phyloP scores from a whole-genome alignment of 306 rosid genomes.

The Prunus armeniaca region DNA sequence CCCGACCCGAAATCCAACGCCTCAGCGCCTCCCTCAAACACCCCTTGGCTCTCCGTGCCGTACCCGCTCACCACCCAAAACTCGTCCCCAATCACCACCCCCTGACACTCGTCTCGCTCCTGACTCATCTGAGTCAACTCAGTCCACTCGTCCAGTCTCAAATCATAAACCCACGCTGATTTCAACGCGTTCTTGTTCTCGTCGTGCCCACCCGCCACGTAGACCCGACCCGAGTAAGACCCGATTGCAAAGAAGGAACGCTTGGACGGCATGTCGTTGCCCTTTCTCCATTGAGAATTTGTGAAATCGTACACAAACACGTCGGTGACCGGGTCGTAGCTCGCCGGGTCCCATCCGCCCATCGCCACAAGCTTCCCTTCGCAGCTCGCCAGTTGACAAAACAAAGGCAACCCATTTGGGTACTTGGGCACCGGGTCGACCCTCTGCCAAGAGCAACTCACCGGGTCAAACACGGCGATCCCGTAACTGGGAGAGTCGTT shows the following conservation, averaged over 20 bases:
- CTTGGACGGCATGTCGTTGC: slow-evolving; percentile 39
- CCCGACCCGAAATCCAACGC: slow-evolving; percentile 30
- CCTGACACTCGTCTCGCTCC: slow-evolving; percentile 64
- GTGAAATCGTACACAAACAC: slow-evolving; percentile 53
- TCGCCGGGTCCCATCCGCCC: slow-evolving; percentile 63
- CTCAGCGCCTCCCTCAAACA: slow-evolving; percentile 42
- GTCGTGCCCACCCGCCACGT: slow-evolving; percentile 64
- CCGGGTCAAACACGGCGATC: slow-evolving; percentile 38
- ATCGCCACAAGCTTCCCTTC: slow-evolving; percentile 49
- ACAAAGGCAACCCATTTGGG: slow-evolving; percentile 46
- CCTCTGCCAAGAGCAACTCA: slow-evolving; percentile 30
- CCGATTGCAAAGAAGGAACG: slow-evolving; percentile 54
- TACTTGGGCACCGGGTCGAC: slow-evolving; percentile 42
- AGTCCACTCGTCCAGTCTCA: slow-evolving; percentile 37
- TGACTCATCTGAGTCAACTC: slow-evolving; percentile 37
- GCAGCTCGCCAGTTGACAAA: slow-evolving; percentile 44
- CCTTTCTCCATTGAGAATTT: slow-evolving; percentile 29
- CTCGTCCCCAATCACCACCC: slow-evolving; percentile 35
- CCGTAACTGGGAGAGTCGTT: slow-evolving; percentile 28
- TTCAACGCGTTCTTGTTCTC: slow-evolving; percentile 46
- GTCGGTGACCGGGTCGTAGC: slow-evolving; percentile 40
- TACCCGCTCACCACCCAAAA: slow-evolving; percentile 61
- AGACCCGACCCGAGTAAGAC: slow-evolving; percentile 27
- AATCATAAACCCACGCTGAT: slow-evolving; percentile 43
- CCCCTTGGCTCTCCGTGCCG: slow-evolving; percentile 46